A percentile compares a stretch with the other conserved stretches of the same genome.
Evolutionary conservation across 169 alveolate genomes (phyloP).

Genomic region (Plasmodium adleri): DNA sequence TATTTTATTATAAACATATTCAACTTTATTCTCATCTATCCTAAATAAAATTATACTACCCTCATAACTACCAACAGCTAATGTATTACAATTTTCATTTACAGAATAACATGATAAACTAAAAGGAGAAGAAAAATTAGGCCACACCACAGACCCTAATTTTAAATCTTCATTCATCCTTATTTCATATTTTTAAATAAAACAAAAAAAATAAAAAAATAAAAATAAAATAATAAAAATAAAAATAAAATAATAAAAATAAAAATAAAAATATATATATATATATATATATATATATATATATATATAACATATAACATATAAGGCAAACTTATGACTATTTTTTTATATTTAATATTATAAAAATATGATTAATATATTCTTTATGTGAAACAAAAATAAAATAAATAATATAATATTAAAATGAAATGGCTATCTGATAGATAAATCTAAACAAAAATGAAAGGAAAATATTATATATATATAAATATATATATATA

Average conservation of each 20-base stretch:
- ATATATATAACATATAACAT: too few relatives aligned
- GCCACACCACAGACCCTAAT: slow-evolving; percentile 77
- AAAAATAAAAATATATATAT: not conserved
- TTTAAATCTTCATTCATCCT: slow-evolving; percentile 76
- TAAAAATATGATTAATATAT: too few relatives aligned
- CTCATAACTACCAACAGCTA: slow-evolving; percentile 62
- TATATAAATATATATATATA: too few relatives aligned
- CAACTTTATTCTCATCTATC: slow-evolving; percentile 19
- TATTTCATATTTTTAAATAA: slow-evolving; percentile 50
- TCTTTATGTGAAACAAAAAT: too few relatives aligned
- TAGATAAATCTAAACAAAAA: too few relatives aligned
- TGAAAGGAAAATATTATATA: too few relatives aligned
- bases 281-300: not conserved
- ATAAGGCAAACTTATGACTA: too few relatives aligned
- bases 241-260: not conserved
- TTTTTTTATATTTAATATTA: too few relatives aligned
- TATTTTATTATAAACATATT: not conserved
- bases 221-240: not conserved
- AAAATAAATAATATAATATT: too few relatives aligned
- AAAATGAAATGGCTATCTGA: too few relatives aligned
- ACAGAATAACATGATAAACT: slow-evolving; percentile 58
- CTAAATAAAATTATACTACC: slow-evolving; percentile 66
- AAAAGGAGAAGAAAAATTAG: slow-evolving; percentile 73
- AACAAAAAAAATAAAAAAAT: slow-evolving; percentile 2
- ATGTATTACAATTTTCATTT: slow-evolving; percentile 18